A percentile compares a stretch with the other conserved stretches of the same genome.
Evolutionary conservation across 805 yeast genomes (phyloP).

Genomic region (Schwanniomyces sp.): DNA sequence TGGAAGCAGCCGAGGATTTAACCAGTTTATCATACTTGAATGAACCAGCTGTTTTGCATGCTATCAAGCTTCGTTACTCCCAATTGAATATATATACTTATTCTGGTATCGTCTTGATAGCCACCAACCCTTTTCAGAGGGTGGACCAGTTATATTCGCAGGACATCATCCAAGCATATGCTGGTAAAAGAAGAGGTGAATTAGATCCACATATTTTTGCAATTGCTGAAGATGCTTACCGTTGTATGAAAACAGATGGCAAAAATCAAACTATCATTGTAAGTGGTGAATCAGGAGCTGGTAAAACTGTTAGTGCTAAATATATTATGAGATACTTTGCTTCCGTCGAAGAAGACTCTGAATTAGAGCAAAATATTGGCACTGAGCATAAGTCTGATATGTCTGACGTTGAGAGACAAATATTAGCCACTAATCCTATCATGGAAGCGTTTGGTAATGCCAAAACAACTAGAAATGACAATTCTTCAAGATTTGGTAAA

Average conservation of each 20-base stretch:
- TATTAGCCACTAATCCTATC: slow-evolving; percentile 93
- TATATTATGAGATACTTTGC: slow-evolving; percentile 98
- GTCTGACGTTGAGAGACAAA: slow-evolving; percentile 90
- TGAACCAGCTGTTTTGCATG: slow-evolving; percentile 95
- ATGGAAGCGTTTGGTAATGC: slow-evolving; percentile 99
- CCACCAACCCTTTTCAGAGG: slow-evolving; percentile 92
- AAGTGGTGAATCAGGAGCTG: slow-evolving; percentile 98
- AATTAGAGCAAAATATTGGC: slow-evolving; percentile 30
- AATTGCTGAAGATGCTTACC: slow-evolving; percentile 95
- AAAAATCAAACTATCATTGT: slow-evolving; percentile 95
- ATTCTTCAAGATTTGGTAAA: slow-evolving; percentile 96
- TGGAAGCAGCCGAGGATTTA: slow-evolving; percentile 92
- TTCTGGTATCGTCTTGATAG: slow-evolving; percentile 94
- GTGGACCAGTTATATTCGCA: slow-evolving; percentile 89
- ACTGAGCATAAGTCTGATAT: slow-evolving; percentile 55
- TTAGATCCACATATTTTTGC: slow-evolving; percentile 96
- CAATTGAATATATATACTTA: slow-evolving; percentile 92
- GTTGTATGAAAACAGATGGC: slow-evolving; percentile 85
- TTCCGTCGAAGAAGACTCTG: slow-evolving; percentile 66
- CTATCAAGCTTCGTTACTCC: slow-evolving; percentile 84
- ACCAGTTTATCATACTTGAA: slow-evolving; percentile 89
- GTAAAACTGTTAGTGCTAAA: slow-evolving; percentile 96
- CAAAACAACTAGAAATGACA: slow-evolving; percentile 94
- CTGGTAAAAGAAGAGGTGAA: slow-evolving; percentile 91
- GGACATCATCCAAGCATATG: slow-evolving; percentile 91